phyloP scores from a whole-genome alignment of 177 flowering plant genomes.

The Tripterygium wilfordii region DNA sequence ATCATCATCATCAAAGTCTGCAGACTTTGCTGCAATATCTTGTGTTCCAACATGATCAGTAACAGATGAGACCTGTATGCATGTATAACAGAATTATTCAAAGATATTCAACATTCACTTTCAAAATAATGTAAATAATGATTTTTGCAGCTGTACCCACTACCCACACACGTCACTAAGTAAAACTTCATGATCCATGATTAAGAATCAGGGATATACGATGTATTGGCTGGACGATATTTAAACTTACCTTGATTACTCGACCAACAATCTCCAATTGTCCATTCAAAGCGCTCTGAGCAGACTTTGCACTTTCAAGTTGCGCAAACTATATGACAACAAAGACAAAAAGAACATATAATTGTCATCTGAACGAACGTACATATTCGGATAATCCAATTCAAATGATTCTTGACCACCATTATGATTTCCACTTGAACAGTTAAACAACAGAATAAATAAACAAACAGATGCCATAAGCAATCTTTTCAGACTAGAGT shows the following conservation, averaged over 20 bases:
- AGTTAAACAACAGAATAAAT: neutral
- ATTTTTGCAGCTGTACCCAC: no score
- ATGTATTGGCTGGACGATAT: neutral
- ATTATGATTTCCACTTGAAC: no score
- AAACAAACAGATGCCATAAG: neutral
- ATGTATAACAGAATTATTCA: neutral
- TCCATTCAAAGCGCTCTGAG: conserved; percentile 73
- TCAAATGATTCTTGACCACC: no score
- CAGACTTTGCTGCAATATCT: conserved; percentile 63
- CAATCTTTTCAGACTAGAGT: neutral
- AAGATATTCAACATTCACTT: neutral
- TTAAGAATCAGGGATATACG: no score
- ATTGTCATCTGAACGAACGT: no score
- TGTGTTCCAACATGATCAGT: conserved; percentile 82
- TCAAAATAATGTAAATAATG: no score
- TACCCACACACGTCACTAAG: no score
- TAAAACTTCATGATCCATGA: no score
- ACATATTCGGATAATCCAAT: no score
- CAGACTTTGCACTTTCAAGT: conserved; percentile 92
- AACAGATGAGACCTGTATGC: conserved; percentile 77
- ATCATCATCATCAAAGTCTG: conserved; percentile 95
- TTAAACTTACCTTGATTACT: conserved; percentile 54
- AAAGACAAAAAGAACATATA: no score
- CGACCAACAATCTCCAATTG: conserved; percentile 90
- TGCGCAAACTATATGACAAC: conserved; percentile 60